Evolutionary conservation across 2,329 filamentous ascomycete species (phyloP).

Genomic region (Alternaria panax): DNA sequence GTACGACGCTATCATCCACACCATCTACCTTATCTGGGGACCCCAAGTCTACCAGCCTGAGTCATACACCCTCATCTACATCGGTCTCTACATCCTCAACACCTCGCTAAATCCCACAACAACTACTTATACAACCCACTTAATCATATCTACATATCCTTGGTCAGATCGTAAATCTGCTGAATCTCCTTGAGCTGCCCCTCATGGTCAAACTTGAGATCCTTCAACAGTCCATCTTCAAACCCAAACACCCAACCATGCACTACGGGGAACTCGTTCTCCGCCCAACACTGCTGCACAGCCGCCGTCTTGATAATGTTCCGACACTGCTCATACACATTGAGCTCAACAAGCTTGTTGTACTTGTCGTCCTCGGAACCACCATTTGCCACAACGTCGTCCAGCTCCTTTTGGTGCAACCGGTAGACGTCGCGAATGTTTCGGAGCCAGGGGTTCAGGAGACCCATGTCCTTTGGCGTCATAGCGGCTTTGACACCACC

Average conservation of each 20-base stretch:
- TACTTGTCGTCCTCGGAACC: slow-evolving; percentile 40
- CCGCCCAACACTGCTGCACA: slow-evolving; percentile 65
- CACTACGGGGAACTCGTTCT: slow-evolving; percentile 71
- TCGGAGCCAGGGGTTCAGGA: slow-evolving; percentile 76
- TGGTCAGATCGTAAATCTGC: slow-evolving; percentile 67
- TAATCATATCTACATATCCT: slow-evolving; percentile 11
- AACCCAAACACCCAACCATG: slow-evolving; percentile 79
- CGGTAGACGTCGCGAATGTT: slow-evolving; percentile 79
- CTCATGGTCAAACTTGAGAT: slow-evolving; percentile 69
- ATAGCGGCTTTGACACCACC: slow-evolving; percentile 70
- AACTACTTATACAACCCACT: slow-evolving; percentile 8
- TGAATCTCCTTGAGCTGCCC: slow-evolving; percentile 63
- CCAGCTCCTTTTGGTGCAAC: slow-evolving; percentile 73
- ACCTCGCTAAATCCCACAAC: slow-evolving; percentile 15
- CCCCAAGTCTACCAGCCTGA: background rate
- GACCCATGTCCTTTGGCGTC: slow-evolving; percentile 72
- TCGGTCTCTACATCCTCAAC: slow-evolving; percentile 4
- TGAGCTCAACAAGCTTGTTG: slow-evolving; percentile 48
- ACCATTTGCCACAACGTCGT: slow-evolving; percentile 44
- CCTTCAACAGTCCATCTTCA: slow-evolving; percentile 70
- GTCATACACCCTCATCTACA: background rate
- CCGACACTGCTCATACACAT: slow-evolving; percentile 49
- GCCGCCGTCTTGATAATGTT: slow-evolving; percentile 58
- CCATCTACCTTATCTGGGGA: background rate
- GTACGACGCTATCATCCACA: background rate